Conservation (phyloP, 495 filamentous ascomycete species). For the Glonium stellatum region DNA sequence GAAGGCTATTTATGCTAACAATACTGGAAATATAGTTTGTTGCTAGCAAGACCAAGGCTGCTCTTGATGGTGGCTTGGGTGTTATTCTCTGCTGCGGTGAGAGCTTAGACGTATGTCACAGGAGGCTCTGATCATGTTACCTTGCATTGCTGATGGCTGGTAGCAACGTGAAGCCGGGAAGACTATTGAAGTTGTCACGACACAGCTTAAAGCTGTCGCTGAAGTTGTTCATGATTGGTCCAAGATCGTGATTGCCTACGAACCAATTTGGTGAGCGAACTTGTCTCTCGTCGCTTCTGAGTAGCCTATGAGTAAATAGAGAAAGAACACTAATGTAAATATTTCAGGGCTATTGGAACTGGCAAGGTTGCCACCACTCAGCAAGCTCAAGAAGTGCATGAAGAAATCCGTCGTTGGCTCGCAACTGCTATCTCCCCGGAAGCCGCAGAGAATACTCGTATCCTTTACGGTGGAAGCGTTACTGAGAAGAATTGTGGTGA, state of each 20-base stretch:
- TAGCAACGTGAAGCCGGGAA: conserved; percentile 76
- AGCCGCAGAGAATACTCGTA: conserved; percentile 70
- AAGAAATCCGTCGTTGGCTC: conserved; percentile 85
- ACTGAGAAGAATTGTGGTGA: conserved; percentile 97
- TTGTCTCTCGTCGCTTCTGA: background rate
- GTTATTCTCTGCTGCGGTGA: conserved; percentile 97
- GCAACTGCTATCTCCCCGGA: conserved; percentile 60
- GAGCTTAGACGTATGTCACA: conserved; percentile 60
- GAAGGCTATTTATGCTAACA: background rate
- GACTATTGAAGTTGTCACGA: conserved; percentile 84
- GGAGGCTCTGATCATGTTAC: background rate
- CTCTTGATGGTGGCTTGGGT: conserved; percentile 74
- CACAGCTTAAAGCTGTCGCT: conserved; percentile 42
- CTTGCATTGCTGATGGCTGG: background rate
- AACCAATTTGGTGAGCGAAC: conserved; percentile 77
- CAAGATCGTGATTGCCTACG: conserved; percentile 94
- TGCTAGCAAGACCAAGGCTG: conserved; percentile 85
- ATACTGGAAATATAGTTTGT: conserved; percentile 49
- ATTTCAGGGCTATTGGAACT: conserved; percentile 75
- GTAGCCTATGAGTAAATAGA: background rate
- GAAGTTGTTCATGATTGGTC: conserved; percentile 74
- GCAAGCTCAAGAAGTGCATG: conserved; percentile 94
- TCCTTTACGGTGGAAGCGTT: conserved; percentile 94
- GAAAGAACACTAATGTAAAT: background rate
- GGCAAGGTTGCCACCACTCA: conserved; percentile 92